Evolutionary conservation across 1,139 yeast species (phyloP).

Genomic region (Kazachstania sp.): DNA sequence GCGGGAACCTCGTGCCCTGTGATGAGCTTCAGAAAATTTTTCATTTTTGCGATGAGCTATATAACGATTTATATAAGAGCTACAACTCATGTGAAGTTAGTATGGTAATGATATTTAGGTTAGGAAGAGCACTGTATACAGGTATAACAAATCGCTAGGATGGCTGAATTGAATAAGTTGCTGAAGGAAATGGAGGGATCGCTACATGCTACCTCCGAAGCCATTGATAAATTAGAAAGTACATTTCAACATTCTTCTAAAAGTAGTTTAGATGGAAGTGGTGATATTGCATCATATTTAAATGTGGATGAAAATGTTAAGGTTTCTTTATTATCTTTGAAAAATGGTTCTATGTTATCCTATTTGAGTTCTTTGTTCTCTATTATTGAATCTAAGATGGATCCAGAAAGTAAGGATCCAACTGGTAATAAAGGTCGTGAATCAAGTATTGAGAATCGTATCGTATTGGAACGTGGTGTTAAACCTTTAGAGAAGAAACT

Average conservation of each 20-base stretch:
- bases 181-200: constrained; percentile 24
- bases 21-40: not conserved
- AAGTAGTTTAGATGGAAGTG: no score
- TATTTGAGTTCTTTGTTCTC: constrained; percentile 63
- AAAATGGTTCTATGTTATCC: constrained; percentile 68
- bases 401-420: constrained; percentile 24
- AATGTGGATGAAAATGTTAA: constrained; percentile 37
- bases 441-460: constrained; percentile 61
- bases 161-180: constrained; percentile 20
- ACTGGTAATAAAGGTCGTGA: constrained; percentile 37
- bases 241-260: constrained; percentile 11
- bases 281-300: constrained; percentile 4
- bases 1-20: not conserved
- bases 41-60: no score
- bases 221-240: constrained; percentile 17
- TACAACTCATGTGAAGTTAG: no score
- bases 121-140: no score
- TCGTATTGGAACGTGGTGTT: constrained; percentile 80
- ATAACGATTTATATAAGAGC: no score
- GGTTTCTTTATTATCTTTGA: constrained; percentile 65
- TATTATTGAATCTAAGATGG: constrained; percentile 39
- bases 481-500: constrained; percentile 84
- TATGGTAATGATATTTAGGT: no score
- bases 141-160: constrained; percentile 1
- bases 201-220: constrained; percentile 19